A percentile compares a stretch with the other conserved stretches of the same genome.
Evolutionary conservation across 2,329 filamentous ascomycete species (phyloP).

Genomic region (Ophiosphaerella herpotricha): DNA sequence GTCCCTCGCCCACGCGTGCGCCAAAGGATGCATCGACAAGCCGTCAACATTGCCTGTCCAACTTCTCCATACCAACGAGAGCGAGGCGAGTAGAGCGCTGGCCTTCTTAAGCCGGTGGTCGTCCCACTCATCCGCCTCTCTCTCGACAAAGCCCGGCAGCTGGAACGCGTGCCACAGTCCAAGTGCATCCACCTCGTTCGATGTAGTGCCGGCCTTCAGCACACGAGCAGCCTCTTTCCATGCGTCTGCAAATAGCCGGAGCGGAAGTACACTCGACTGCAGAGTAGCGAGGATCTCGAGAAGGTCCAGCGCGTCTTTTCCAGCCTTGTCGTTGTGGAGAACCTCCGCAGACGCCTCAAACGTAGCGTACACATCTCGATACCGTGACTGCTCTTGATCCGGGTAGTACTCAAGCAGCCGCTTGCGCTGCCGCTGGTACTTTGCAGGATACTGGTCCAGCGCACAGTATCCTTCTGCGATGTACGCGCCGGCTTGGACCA

Average conservation of each 20-base stretch:
- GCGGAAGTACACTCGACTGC: constrained; percentile 28
- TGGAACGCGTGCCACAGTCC: constrained; percentile 7
- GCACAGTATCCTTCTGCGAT: constrained; percentile 27
- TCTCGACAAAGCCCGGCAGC: constrained; percentile 15
- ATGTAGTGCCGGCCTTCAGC: no score
- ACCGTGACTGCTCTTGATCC: constrained; percentile 36
- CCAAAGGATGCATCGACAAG: constrained; percentile 44
- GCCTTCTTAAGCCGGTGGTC: constrained; percentile 24
- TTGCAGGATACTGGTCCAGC: constrained; percentile 27
- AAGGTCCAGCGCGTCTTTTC: constrained; percentile 31
- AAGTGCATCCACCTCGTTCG: constrained; percentile 8
- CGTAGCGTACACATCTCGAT: constrained; percentile 44
- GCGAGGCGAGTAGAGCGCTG: constrained; percentile 29
- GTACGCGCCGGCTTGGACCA: constrained; percentile 38
- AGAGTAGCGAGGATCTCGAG: constrained; percentile 36
- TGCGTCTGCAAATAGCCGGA: constrained; percentile 4
- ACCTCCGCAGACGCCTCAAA: constrained; percentile 42
- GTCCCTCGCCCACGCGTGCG: constrained; percentile 44
- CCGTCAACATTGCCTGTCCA: constrained; percentile 2
- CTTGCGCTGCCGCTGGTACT: constrained; percentile 24
- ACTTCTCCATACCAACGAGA: constrained; percentile 30
- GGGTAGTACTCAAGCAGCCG: constrained; percentile 33
- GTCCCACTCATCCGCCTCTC: constrained; percentile 32
- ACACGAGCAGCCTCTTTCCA: constrained; percentile 28
- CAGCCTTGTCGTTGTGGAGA: constrained; percentile 22